Evolutionary conservation across 495 filamentous ascomycete genomes (phyloP), one percentile per base, ranked within the genome.

Genomic region (Xylaria nigripes): DNA sequence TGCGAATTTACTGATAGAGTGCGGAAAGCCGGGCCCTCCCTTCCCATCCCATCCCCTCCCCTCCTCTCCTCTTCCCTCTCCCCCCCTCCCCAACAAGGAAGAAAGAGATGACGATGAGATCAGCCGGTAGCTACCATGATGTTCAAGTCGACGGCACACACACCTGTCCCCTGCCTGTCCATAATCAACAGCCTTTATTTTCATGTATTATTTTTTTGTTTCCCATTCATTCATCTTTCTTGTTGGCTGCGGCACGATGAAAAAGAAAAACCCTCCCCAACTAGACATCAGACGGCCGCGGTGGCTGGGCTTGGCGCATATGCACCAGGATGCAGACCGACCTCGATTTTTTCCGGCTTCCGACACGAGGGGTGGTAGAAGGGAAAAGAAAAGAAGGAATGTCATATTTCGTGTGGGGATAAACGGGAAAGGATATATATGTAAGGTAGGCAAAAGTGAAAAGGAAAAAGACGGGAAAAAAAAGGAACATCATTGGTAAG

Each of bases 271-370:
- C 27, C 32, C 42, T 29, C 36, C 25, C 32, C 42, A 54, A 54
- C 51, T 30, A 41, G 34, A 23, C 24, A 29, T 24, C 36, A 42
- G 24, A 13, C 32, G 21, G 12, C 43, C 47, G n/a, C 15, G 10
- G 51, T 47, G 51, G 43, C 50, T 45, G 50, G 51, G 22, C 51
- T 54, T 54, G 51, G 51, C 51, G 51, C 51, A 54, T 54, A 54
- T 54, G 51, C 51, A 54, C 24, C 44, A 44, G 44, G 30, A 54
- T 48, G 51, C 45, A 54, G 45, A 36, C 51, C 51, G 51, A 54
- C 44, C 51, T 34, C 29, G 51, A 54, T 48, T 48, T 36, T 36
- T 36, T 54, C 51, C 51, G 51, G 51, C 44, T 48, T 54, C 51
- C 51, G 51, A 45, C 51, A 41, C 43, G 9, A 46, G n/a, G 15